A percentile compares a stretch with the other conserved stretches of the same genome.
Evolutionary conservation across 768 basidiomycete genomes (phyloP).

Genomic region (Russula ochroleuca): DNA sequence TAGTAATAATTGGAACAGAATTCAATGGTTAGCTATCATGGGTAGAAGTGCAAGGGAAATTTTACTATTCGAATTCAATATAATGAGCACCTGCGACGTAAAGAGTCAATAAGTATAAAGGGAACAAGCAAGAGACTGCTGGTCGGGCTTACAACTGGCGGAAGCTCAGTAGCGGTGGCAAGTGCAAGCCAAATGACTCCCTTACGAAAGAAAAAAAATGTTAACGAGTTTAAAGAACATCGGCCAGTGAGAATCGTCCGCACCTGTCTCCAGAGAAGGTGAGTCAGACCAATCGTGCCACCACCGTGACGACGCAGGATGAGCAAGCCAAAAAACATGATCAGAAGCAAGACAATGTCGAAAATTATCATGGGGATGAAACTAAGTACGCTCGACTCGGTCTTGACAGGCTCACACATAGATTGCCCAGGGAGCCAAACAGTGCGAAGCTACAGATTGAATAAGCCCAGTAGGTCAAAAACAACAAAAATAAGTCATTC

Average conservation of each 20-base stretch:
- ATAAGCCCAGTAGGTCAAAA: neutral
- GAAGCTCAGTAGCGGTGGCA: neutral
- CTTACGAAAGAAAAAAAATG: neutral
- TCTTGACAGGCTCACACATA: neutral
- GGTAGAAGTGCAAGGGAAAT: neutral
- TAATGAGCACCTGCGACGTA: neutral
- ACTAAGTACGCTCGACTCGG: neutral
- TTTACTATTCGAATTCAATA: neutral
- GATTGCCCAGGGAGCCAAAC: neutral
- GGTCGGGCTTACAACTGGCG: neutral
- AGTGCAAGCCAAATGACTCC: neutral
- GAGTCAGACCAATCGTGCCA: neutral
- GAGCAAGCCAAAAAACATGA: slow-evolving; percentile 10
- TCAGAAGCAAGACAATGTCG: slow-evolving; percentile 6
- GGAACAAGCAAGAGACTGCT: neutral
- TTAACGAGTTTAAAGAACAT: neutral
- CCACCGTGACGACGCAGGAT: neutral
- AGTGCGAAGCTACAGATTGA: neutral
- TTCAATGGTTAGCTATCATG: neutral
- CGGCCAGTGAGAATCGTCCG: neutral
- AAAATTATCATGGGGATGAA: neutral
- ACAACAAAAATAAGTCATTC: neutral
- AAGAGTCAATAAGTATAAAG: neutral
- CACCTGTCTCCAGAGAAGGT: neutral
- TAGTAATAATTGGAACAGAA: neutral